These are phyloP conservation scores for Macrocybe gigantea DNA, from an alignment of 768 basidiomycete genomes.

Conservation along the genomic window DNA sequence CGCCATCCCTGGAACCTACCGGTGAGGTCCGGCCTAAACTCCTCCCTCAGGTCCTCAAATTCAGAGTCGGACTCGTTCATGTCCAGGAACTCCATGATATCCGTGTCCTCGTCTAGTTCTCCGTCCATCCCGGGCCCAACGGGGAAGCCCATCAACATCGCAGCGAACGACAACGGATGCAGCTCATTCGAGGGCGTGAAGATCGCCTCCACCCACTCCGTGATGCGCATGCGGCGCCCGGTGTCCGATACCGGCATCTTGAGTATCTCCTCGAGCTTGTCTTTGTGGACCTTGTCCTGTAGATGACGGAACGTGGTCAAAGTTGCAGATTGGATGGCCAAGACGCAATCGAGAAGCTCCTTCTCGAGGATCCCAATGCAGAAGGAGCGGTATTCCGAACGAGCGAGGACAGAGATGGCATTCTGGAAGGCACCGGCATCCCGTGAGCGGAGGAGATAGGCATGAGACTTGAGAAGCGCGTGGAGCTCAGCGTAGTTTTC, in stretches of 20 bases:
- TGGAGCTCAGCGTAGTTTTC: constrained; percentile 28
- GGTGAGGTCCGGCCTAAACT: constrained; percentile 53
- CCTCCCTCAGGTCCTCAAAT: constrained; percentile 53
- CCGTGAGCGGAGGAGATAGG: constrained; percentile 55
- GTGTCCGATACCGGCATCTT: background rate
- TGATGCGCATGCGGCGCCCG: background rate
- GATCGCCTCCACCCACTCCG: constrained; percentile 46
- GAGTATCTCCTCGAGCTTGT: constrained; percentile 29
- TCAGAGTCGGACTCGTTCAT: constrained; percentile 48
- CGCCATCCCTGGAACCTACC: constrained; percentile 56
- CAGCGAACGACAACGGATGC: constrained; percentile 56
- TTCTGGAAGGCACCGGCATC: constrained; percentile 42
- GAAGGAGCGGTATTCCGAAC: constrained; percentile 18
- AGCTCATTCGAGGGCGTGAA: constrained; percentile 30
- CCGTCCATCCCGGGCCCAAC: constrained; percentile 22
- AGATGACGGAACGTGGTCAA: constrained; percentile 41
- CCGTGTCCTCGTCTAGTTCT: constrained; percentile 10
- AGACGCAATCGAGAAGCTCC: constrained; percentile 44
- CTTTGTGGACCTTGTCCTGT: constrained; percentile 31
- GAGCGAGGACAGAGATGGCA: constrained; percentile 34
- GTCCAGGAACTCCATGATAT: constrained; percentile 44
- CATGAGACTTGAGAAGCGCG: constrained; percentile 37
- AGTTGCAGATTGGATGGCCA: constrained; percentile 32
- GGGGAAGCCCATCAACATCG: constrained; percentile 46
- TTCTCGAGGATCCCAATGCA: constrained; percentile 41